These are phyloP conservation scores for Eucommia ulmoides DNA, from an alignment of 257 asterid species.

Conservation along the genomic window DNA sequence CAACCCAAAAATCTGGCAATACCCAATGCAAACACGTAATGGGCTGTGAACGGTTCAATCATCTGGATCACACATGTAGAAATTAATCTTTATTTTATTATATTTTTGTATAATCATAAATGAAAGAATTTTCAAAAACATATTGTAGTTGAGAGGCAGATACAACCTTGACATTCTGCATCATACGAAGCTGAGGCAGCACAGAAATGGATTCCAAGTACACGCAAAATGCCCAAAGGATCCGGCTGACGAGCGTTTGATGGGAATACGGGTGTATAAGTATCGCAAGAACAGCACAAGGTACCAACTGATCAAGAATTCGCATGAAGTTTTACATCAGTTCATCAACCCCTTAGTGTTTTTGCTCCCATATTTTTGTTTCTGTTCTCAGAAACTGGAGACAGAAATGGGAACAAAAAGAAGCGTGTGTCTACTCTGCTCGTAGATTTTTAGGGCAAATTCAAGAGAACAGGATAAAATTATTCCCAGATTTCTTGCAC, in stretches of 20 bases:
- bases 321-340: no score
- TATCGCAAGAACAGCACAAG: conserved; percentile 47
- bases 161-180: conserved; percentile 69
- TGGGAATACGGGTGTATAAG: conserved; percentile 51
- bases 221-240: conserved; percentile 75
- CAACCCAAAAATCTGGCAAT: conserved; percentile 71
- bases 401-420: no score
- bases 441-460: no score
- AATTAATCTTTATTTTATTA: no score
- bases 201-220: conserved; percentile 80
- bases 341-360: no score
- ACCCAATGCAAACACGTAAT: conserved; percentile 86
- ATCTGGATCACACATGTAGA: conserved; percentile 26
- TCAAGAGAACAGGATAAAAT: no score
- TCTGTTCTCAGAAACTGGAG: no score
- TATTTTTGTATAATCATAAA: no score
- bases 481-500: no score
- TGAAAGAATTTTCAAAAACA: no score
- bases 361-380: no score
- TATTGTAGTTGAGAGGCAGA: not conserved
- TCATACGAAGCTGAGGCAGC: conserved; percentile 82
- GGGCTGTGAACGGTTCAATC: conserved; percentile 88
- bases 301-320: conserved; percentile 34
- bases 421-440: no score
- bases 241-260: conserved; percentile 27